Base-by-base conservation (phyloP, 2,329 filamentous ascomycete genomes). In the Nothopassalora personata region DNA sequence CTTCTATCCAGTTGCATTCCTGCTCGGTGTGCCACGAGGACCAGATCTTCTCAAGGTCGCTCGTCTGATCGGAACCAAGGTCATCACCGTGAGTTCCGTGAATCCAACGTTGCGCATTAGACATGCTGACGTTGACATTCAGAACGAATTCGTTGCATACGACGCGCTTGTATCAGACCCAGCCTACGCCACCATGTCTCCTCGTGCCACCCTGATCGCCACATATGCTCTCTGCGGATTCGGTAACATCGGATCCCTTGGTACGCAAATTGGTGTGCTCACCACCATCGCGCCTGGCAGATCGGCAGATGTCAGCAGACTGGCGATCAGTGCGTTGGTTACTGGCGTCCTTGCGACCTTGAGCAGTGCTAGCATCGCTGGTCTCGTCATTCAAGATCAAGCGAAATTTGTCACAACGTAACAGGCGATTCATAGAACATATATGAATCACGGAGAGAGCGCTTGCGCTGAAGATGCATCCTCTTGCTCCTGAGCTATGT, bases 241-340 rank as follows among this genome's bases (percentile, higher is more conserved):
- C 66, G 91, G 90, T 63, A 96, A 96, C 78, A 88, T 96, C 66
- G 88, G 89, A 56, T 93, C 90, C 31, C 82, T 96, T 51, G 91
- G 91, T 72, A 93, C 91, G 57, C 91, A 96, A 76, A 94, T 96
- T 61, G 91, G 91, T 78, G 90, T 95, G 59, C 81, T 96, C 54
- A 84, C 87, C 4, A 90, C 95, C 76, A 84, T 96, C 61, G 87
- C 89, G 0, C 90, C 91, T 0, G 80, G 80, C 4, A 84, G 90
- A 48, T 82, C 84, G 39, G 89, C 87, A 59, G 89, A 94, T 67
- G 87, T 96, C 5, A 86, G 89, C 4, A 81, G 81, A 50, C 81
- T 96, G 30, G 90, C 90, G 3, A 58, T 95, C 19, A 91, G 87
- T 33, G 89, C 91, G 5, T 81, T 96, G 63, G 72, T 91, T 54